Evolutionary conservation across 2,329 filamentous ascomycete species (phyloP).

Genomic region (Cordyceps farinosa): DNA sequence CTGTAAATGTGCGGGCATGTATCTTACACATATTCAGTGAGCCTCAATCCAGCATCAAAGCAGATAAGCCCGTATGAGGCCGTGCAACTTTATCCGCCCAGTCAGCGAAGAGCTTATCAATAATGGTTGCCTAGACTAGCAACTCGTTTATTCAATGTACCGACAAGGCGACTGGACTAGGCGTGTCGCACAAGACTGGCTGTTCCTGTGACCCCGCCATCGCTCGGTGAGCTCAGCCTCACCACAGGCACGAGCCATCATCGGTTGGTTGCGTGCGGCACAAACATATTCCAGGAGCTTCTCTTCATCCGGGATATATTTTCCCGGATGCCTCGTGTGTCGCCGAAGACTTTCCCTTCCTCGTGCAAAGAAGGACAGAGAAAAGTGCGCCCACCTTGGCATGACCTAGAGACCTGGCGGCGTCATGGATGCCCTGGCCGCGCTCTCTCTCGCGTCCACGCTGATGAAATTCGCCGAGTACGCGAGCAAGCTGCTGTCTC

Average conservation of each 20-base stretch:
- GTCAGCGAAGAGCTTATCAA: not conserved
- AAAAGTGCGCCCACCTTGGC: not conserved
- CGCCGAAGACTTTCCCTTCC: not conserved
- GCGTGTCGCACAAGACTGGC: not conserved
- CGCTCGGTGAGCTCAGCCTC: constrained; percentile 3
- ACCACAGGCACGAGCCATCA: not conserved
- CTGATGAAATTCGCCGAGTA: constrained; percentile 5
- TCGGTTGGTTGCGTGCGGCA: not conserved
- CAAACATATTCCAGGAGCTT: not conserved
- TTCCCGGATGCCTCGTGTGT: not conserved
- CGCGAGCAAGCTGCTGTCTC: constrained; percentile 1
- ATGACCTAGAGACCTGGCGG: not conserved
- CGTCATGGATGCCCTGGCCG: constrained; percentile 7
- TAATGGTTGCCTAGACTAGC: not conserved
- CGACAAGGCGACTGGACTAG: not conserved
- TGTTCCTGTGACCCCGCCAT: constrained; percentile 8
- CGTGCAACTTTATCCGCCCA: not conserved
- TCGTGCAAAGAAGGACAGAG: not conserved
- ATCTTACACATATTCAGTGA: not conserved
- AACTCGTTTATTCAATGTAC: not conserved
- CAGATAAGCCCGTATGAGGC: not conserved
- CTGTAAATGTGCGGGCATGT: not conserved
- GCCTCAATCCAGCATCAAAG: not conserved
- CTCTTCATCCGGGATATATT: not conserved
- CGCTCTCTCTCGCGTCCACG: constrained; percentile 10